A percentile compares a stretch with the other conserved stretches of the same genome.
Evolutionary conservation across 1,284 basidiomycete genomes (phyloP).

Genomic region (Porogramme epimiltina): DNA sequence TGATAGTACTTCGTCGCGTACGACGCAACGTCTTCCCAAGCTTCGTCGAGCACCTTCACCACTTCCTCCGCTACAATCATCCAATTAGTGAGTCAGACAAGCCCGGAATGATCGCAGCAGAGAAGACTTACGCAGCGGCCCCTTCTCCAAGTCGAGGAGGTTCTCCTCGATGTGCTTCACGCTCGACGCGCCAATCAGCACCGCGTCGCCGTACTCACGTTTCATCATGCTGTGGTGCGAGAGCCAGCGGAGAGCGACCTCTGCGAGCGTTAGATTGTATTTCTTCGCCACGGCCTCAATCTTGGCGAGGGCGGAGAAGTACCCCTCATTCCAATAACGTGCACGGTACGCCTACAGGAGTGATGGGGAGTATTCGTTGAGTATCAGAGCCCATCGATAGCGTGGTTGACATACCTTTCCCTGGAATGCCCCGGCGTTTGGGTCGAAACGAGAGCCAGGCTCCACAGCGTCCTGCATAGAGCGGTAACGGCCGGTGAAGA

Average conservation of each 20-base stretch:
- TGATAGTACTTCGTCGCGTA: no score
- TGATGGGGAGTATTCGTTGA: not conserved
- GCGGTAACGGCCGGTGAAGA: slow-evolving; percentile 23
- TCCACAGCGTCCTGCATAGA: slow-evolving; percentile 33
- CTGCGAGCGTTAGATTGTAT: slow-evolving; percentile 46
- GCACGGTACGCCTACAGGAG: slow-evolving; percentile 27
- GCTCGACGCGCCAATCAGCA: slow-evolving; percentile 57
- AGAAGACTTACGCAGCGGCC: slow-evolving; percentile 47
- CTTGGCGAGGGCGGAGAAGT: slow-evolving; percentile 47
- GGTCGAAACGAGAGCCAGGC: slow-evolving; percentile 43
- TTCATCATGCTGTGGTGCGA: slow-evolving; percentile 54
- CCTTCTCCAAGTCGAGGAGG: slow-evolving; percentile 56
- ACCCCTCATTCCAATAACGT: slow-evolving; percentile 49
- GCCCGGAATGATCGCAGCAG: no score
- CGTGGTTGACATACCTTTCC: slow-evolving; percentile 34
- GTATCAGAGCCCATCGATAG: no score
- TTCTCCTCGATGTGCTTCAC: slow-evolving; percentile 55
- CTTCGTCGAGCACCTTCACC: slow-evolving; percentile 38
- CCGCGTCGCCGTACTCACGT: slow-evolving; percentile 47
- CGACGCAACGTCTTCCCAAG: slow-evolving; percentile 28
- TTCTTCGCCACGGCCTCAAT: slow-evolving; percentile 41
- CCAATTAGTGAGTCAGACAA: no score
- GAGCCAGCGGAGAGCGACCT: slow-evolving; percentile 56
- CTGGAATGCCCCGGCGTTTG: slow-evolving; percentile 29
- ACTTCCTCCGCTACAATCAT: slow-evolving; percentile 36